These are phyloP conservation scores for Isatis lusitanica DNA, from an alignment of 441 rosid genomes.

Conservation along the genomic window DNA sequence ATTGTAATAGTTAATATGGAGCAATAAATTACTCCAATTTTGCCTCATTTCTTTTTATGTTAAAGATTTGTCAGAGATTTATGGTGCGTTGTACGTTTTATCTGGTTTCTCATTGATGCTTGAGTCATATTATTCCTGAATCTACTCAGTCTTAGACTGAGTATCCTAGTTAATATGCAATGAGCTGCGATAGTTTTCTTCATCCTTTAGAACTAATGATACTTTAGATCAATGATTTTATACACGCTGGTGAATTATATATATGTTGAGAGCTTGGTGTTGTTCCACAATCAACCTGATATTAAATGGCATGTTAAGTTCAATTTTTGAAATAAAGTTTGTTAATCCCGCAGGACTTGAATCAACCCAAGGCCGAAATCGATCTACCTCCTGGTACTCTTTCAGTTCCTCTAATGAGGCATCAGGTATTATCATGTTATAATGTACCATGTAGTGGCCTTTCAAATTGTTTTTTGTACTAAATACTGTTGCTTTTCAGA, in stretches of 20 bases:
- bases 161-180: conserved; percentile 3
- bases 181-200: conserved; percentile 16
- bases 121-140: conserved; percentile 4
- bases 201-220: neutral
- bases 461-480: conserved; percentile 19
- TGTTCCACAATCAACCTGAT: conserved; percentile 2
- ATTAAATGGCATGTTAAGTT: conserved; percentile 22
- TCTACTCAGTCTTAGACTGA: neutral
- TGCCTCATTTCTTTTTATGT: neutral
- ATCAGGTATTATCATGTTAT: conserved; percentile 65
- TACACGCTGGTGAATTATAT: neutral
- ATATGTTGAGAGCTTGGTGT: conserved; percentile 6
- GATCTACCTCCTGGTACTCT: conserved; percentile 66
- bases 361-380: conserved; percentile 79
- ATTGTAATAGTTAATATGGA: neutral
- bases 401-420: conserved; percentile 84
- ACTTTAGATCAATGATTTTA: neutral
- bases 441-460: conserved; percentile 17
- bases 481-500: conserved; percentile 51
- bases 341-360: conserved; percentile 65
- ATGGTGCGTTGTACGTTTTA: neutral
- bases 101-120: conserved; percentile 1
- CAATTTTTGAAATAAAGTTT: conserved; percentile 14
- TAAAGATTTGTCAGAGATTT: neutral
- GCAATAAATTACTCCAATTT: neutral